Base-by-base conservation (phyloP, 2,329 filamentous ascomycete genomes). In the Ascochyta fabae region DNA sequence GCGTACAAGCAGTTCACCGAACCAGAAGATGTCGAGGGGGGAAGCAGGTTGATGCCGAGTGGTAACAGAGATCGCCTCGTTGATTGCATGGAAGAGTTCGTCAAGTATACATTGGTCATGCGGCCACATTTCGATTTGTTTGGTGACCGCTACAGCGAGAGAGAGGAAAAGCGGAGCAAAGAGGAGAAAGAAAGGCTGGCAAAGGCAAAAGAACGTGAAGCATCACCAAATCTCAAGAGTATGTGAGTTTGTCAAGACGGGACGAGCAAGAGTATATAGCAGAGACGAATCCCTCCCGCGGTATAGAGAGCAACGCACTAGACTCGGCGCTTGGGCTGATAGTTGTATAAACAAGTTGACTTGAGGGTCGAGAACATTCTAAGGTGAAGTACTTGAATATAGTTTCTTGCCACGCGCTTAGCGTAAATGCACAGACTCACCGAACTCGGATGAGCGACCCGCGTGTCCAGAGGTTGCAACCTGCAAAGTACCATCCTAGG, bases 51-150 rank as follows among this genome's bases (percentile, higher is more conserved):
- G 24, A 78, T 83, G 67, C 77, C 82, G 0, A 83, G 85, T 65
- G 76, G 78, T 0, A 87, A 88, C 58, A 73, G 86, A 10, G 83
- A 87, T 51, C 76, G 86, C 2, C 63, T 88, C 13, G 85, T 88
- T 1, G 86, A 88, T 73, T 87, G 84, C 59, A 88, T 88, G 82
- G 87, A 89, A 74, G 87, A 89, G 70, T 83, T 89, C 71, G 86
- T 89, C 4, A 88, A 89, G 69, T 88, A 87, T 65, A 88, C 85
- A 0, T 80, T 89, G 26, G 59, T 89, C 1, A 88, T 89, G 85
- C 75, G 85, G 48, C 81, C 82, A 23, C 83, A 87, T 61, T 81
- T 87, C 59, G 80, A 80, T 24, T 70, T 88, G 2, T 88, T 89
- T 67, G 81, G 78, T 1, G 86, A 89, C 73, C 78, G 87, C 8